These are phyloP conservation scores for Neodidymelliopsis sp. DNA, from an alignment of 2,329 filamentous ascomycete genomes.

Conservation along the genomic window DNA sequence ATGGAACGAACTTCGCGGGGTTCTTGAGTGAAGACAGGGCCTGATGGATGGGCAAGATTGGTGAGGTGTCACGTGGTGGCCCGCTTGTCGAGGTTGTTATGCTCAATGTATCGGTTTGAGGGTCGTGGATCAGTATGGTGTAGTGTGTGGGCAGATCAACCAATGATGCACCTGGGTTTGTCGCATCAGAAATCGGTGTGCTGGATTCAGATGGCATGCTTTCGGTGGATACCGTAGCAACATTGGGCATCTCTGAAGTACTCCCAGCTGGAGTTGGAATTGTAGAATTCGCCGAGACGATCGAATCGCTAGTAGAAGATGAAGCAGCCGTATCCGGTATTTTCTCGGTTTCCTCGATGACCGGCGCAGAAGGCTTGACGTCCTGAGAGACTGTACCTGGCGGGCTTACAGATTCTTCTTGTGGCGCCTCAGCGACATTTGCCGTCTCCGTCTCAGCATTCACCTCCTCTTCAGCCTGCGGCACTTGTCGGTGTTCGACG, in stretches of 20 bases:
- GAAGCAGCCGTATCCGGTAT: not conserved
- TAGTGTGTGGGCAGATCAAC: slow-evolving; percentile 20
- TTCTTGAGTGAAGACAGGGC: slow-evolving; percentile 37
- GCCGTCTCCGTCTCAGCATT: not conserved
- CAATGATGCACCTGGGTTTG: not conserved
- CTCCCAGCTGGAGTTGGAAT: not conserved
- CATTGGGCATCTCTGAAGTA: not conserved
- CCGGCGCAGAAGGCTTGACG: not conserved
- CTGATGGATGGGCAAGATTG: slow-evolving; percentile 34
- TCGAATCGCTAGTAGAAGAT: not conserved
- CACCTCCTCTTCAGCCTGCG: not conserved
- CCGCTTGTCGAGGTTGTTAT: slow-evolving; percentile 34
- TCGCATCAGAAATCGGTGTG: not conserved
- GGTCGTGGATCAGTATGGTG: slow-evolving; percentile 39
- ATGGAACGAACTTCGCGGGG: slow-evolving; percentile 41
- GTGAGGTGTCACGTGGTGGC: slow-evolving; percentile 21
- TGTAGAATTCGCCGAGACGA: not conserved
- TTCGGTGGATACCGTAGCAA: not conserved
- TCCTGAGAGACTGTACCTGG: not conserved
- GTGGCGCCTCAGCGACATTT: slow-evolving; percentile 21
- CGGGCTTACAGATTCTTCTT: slow-evolving; percentile 21
- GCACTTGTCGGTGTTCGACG: slow-evolving; percentile 30
- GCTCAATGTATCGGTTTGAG: slow-evolving; percentile 33
- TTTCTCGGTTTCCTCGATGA: not conserved
- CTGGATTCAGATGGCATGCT: not conserved